These are phyloP conservation scores for Hyaloscypha bicolor DNA, from an alignment of 495 filamentous ascomycete genomes.

Conservation along the genomic window DNA sequence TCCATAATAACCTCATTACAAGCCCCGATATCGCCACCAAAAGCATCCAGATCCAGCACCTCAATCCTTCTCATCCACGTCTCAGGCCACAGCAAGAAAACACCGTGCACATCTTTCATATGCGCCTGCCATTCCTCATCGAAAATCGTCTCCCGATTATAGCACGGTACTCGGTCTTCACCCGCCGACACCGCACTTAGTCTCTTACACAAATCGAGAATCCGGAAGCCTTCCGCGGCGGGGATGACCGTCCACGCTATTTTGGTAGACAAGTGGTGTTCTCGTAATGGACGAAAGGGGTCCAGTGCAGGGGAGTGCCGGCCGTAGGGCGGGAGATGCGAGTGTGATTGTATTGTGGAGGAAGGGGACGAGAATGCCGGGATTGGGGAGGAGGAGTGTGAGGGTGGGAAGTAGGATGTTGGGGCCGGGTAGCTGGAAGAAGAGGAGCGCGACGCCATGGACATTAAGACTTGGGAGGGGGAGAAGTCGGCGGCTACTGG, in stretches of 20 bases:
- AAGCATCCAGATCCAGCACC: conserved; percentile 31
- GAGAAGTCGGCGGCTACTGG: not conserved
- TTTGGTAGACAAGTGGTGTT: conserved; percentile 28
- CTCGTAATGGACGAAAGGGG: conserved; percentile 20
- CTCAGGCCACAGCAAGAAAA: conserved; percentile 30
- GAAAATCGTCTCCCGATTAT: conserved; percentile 31
- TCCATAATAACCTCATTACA: conserved; percentile 32
- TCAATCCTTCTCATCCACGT: conserved; percentile 33
- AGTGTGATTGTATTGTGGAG: not conserved
- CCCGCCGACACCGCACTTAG: not conserved
- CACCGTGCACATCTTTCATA: conserved; percentile 33
- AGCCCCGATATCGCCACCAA: conserved; percentile 30
- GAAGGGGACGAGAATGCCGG: not conserved
- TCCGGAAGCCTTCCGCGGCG: conserved; percentile 24
- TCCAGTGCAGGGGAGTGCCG: conserved; percentile 1
- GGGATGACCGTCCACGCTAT: conserved; percentile 31
- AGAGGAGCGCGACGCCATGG: not conserved
- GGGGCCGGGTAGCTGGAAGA: conserved; percentile 1
- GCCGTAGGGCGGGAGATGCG: not conserved
- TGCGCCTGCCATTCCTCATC: conserved; percentile 35
- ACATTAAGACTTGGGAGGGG: conserved; percentile 4
- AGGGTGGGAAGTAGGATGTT: not conserved
- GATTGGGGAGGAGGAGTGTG: not conserved
- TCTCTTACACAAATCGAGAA: conserved; percentile 28
- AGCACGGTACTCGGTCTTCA: conserved; percentile 18